phyloP scores from a whole-genome alignment of 2,329 filamentous ascomycete genomes.

The Cryphonectria carpinicola region DNA sequence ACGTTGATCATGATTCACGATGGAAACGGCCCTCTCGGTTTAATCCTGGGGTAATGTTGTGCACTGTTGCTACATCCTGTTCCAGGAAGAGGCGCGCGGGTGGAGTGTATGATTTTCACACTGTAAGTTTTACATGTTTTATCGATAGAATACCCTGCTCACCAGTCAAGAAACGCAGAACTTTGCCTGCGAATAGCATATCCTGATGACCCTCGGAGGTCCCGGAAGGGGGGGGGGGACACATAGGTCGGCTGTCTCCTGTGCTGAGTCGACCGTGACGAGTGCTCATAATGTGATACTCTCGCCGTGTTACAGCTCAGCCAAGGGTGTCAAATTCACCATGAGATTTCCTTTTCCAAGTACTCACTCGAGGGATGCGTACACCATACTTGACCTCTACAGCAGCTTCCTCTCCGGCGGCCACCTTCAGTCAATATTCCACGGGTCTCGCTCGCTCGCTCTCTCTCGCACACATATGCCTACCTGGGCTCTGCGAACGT shows the following conservation, averaged over 20 bases:
- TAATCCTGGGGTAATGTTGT: background rate
- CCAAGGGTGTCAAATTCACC: background rate
- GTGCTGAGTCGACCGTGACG: background rate
- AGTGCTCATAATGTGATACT: background rate
- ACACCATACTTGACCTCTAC: background rate
- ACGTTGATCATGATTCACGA: background rate
- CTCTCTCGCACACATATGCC: background rate
- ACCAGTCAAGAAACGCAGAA: background rate
- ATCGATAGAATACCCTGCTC: background rate
- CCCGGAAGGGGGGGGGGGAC: too few relatives aligned
- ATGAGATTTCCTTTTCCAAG: background rate
- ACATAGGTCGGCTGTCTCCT: background rate
- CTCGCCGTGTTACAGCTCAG: background rate
- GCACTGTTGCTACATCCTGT: background rate
- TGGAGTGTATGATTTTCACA: background rate
- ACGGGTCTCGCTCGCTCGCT: background rate
- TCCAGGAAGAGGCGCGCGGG: background rate
- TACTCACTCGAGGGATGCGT: background rate
- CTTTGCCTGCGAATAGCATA: background rate
- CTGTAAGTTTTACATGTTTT: background rate
- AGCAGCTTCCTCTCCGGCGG: background rate
- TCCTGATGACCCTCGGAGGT: background rate
- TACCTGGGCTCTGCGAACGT: background rate
- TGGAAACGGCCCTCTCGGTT: background rate
- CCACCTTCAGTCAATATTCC: background rate